A percentile compares a stretch with the other conserved stretches of the same genome.
Conservation (phyloP, 2,329 filamentous ascomycete species). For the Pseudohalonectria lignicola region DNA sequence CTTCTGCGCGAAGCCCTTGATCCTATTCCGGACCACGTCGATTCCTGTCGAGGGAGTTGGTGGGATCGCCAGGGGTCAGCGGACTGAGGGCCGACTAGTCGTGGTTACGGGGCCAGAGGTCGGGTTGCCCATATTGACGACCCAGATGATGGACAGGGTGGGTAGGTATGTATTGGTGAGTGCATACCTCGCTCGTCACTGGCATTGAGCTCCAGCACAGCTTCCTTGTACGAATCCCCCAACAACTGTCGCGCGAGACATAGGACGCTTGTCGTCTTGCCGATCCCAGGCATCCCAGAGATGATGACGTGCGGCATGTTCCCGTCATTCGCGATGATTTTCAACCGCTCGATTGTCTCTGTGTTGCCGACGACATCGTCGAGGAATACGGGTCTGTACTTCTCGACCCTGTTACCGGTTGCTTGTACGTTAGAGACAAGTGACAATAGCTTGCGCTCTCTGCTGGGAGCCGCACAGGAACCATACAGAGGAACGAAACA, state of each 20-base stretch:
- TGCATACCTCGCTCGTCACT: slow-evolving; percentile 74
- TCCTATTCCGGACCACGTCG: slow-evolving; percentile 91
- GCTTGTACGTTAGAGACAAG: slow-evolving; percentile 9
- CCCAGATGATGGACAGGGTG: too few relatives aligned
- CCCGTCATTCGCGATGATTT: slow-evolving; percentile 96
- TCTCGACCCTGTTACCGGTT: slow-evolving; percentile 68
- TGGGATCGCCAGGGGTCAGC: too few relatives aligned
- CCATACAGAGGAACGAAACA: background rate
- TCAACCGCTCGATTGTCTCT: slow-evolving; percentile 91
- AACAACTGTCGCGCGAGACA: slow-evolving; percentile 87
- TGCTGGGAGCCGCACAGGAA: background rate
- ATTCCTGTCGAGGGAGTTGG: slow-evolving; percentile 52
- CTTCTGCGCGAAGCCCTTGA: slow-evolving; percentile 98
- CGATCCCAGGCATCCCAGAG: slow-evolving; percentile 98
- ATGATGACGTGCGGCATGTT: slow-evolving; percentile 99
- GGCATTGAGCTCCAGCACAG: slow-evolving; percentile 90
- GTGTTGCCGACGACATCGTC: slow-evolving; percentile 97
- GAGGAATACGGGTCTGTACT: slow-evolving; percentile 88
- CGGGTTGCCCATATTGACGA: too few relatives aligned
- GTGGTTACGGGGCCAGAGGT: too few relatives aligned
- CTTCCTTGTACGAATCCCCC: slow-evolving; percentile 92
- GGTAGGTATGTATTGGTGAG: background rate
- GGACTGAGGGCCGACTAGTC: too few relatives aligned
- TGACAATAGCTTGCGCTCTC: background rate
- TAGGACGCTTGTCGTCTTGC: slow-evolving; percentile 92